Evolutionary conservation across 192 early-diverging fungal species (phyloP), one percentile per base, ranked within the genome.

Genomic region (Spinellus fusiger): DNA sequence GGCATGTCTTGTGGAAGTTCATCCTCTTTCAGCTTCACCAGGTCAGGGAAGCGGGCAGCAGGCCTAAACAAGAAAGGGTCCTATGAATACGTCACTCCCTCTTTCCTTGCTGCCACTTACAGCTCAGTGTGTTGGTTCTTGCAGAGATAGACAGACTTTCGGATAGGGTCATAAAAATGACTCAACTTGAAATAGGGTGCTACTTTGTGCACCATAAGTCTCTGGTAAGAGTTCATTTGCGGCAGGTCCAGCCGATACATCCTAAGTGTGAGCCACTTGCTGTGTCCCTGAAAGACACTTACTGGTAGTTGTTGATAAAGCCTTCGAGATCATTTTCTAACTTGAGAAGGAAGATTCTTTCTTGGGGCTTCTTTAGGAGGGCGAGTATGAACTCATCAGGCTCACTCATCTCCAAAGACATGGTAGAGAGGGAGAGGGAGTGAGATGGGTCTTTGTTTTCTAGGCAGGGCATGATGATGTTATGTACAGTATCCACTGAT

Each of bases 211-310:
- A 86, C 73, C 31, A 90, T 77, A 63, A 86, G 75, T 7, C 89
- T 75, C 53, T 90, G 85, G 65, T 90, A 90, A 2, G 84, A 86
- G 64, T 90, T 90, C 74, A 90, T 80, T 18, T 65, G 62, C 10
- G 84, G 80, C 57, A 84, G 83, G 53, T 81, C 81, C 20, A 90
- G 66, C 28, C 80, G 67, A 18, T 69, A 73, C 46, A 74, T 78
- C 50, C 84, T 87, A 26, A 25, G 27, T 22, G 26, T 23, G 10
- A n/a, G 15, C 8, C 54, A 40, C 16, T 18, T 20, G 18, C 12
- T 3, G 33, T 10, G 31, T 37, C 12, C n/a, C 27, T 29, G n/a
- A 3, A 13, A n/a, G 29, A 32, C 23, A 61, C 57, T 67, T 75
- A 86, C 87, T 70, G 69, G 49, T 74, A 54, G 27, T 84, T 76